Conservation (phyloP, 1,284 basidiomycete species). For the Leccinum griseonigrum region DNA sequence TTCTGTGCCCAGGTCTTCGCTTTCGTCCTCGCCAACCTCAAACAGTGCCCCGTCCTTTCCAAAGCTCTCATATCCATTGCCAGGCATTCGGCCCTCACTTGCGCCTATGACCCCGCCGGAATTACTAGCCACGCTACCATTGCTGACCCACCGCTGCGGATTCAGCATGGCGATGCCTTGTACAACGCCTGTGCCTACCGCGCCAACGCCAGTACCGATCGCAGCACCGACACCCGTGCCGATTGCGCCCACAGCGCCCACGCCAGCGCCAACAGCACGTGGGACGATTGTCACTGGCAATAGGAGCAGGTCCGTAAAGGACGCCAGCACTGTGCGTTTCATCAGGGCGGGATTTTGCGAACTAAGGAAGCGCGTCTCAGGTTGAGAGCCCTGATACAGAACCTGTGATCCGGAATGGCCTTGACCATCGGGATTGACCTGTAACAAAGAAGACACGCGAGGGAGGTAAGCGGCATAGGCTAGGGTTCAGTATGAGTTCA, state of each 20-base stretch:
- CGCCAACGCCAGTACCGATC: constrained; percentile 61
- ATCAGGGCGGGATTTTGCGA: constrained; percentile 89
- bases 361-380: constrained; percentile 68
- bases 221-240: constrained; percentile 57
- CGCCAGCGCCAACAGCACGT: constrained; percentile 70
- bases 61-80: constrained; percentile 31
- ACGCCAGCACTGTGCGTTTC: constrained; percentile 89
- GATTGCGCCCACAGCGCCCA: constrained; percentile 53
- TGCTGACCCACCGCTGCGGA: constrained; percentile 73
- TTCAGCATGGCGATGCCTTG: constrained; percentile 87
- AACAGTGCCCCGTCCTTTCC: constrained; percentile 54
- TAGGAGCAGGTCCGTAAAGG: constrained; percentile 87
- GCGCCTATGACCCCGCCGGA: constrained; percentile 29
- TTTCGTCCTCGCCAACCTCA: constrained; percentile 57
- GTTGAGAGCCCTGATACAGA: constrained; percentile 32
- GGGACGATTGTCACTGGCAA: constrained; percentile 97
- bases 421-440: constrained; percentile 13
- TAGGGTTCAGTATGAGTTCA: constrained; percentile 3
- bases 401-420: constrained; percentile 5
- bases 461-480: background rate
- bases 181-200: constrained; percentile 75
- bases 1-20: constrained; percentile 27
- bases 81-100: background rate
- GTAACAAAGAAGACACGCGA: background rate
- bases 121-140: constrained; percentile 16